These are phyloP conservation scores for Penicillium bovifimosum DNA, from an alignment of 495 filamentous ascomycete species.

Conservation along the genomic window DNA sequence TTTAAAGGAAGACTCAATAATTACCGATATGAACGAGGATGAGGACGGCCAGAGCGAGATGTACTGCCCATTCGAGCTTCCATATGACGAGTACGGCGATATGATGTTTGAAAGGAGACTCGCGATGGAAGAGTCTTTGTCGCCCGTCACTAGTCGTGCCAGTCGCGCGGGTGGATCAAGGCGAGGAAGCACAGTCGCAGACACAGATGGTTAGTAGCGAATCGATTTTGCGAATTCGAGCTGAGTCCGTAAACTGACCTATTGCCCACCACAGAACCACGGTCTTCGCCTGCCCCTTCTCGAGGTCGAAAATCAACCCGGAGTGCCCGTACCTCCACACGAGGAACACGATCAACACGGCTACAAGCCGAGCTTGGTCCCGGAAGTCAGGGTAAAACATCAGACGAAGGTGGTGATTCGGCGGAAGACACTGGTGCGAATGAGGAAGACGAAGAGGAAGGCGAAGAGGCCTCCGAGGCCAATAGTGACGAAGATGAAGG, in stretches of 20 bases:
- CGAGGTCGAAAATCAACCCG: slow-evolving; percentile 41
- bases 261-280: slow-evolving; percentile 32
- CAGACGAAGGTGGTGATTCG: slow-evolving; percentile 39
- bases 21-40: slow-evolving; percentile 57
- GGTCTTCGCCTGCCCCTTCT: slow-evolving; percentile 45
- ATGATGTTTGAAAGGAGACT: slow-evolving; percentile 64
- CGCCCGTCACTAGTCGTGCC: slow-evolving; percentile 50
- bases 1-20: slow-evolving; percentile 45
- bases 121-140: slow-evolving; percentile 52
- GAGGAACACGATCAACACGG: slow-evolving; percentile 40
- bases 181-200: slow-evolving; percentile 40
- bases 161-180: slow-evolving; percentile 42
- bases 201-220: slow-evolving; percentile 48
- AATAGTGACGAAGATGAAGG: slow-evolving; percentile 28
- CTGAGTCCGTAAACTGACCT: slow-evolving; percentile 7
- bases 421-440: slow-evolving; percentile 35
- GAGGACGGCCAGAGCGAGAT: slow-evolving; percentile 48
- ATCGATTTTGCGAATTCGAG: slow-evolving; percentile 10
- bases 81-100: slow-evolving; percentile 68
- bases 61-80: slow-evolving; percentile 70
- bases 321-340: slow-evolving; percentile 30
- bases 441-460: slow-evolving; percentile 37
- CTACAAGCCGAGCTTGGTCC: slow-evolving; percentile 39
- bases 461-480: slow-evolving; percentile 27
- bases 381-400: slow-evolving; percentile 23